phyloP scores from a whole-genome alignment of 2,329 filamentous ascomycete species.

The Aspergillus caelatus region DNA sequence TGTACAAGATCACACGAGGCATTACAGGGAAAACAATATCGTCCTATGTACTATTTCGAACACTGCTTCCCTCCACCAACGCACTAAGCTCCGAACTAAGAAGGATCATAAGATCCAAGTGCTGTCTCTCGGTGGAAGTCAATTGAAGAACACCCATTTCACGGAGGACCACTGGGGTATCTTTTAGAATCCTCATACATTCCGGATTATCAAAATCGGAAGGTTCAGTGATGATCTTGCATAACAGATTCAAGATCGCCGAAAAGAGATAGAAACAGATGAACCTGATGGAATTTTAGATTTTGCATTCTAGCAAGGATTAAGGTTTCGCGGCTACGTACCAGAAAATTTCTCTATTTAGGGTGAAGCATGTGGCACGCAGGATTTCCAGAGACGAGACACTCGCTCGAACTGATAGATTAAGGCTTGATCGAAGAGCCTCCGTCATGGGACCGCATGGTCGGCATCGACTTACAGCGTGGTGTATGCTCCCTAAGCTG shows the following conservation, averaged over 20 bases:
- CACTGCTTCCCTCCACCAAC: background rate
- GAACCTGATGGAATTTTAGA: background rate
- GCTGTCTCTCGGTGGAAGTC: background rate
- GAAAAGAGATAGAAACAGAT: background rate
- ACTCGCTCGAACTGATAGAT: background rate
- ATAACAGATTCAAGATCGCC: background rate
- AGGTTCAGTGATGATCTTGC: background rate
- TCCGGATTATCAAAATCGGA: background rate
- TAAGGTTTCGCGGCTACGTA: too few relatives aligned
- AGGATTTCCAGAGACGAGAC: background rate
- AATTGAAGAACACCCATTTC: background rate
- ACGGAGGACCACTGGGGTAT: background rate
- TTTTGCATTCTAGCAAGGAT: background rate
- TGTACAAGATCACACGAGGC: background rate
- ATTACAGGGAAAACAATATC: background rate
- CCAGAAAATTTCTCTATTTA: background rate
- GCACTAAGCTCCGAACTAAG: background rate
- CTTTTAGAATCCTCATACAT: background rate
- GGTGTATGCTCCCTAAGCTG: background rate
- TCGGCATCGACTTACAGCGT: background rate
- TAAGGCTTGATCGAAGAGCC: background rate
- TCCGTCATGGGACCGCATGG: background rate
- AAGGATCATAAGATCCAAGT: background rate
- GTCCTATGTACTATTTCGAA: background rate
- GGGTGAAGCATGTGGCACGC: background rate